Evolutionary conservation across 139 green algal genomes (phyloP), one percentile per base, ranked within the genome.

Genomic region (Bryopsis sp.): DNA sequence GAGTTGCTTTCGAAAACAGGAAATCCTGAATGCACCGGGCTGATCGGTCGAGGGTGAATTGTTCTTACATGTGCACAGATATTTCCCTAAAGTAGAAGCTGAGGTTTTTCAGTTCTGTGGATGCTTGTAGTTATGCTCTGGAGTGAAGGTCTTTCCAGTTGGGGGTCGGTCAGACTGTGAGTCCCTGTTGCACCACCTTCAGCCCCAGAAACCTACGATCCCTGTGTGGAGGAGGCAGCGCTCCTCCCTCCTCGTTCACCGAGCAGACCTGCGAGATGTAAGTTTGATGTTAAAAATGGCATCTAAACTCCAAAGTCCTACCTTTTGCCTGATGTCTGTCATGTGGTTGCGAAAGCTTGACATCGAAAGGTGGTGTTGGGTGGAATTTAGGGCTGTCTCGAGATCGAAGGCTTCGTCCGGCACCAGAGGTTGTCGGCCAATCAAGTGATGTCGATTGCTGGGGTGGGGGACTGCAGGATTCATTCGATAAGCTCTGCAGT

Each of bases 391-490:
- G 80, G 78, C 31, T 76, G 69, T 37, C 71, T 90, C 35, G 29
- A 67, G 2, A 48, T 89, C 36, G 86, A 79, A 8, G 86, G 82
- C 6, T 94, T 86, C 70, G 77, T 96, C 8, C 77, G 90, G 0
- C 48, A 64, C 22, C 72, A 69, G 6, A 86, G 78, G 0, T 74
- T 96, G 31, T 87, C 79, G 19, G 88, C 80, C 1, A 88, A 88
- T 46, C 87, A 94, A 71, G 39, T 86, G 2, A 46, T 97, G 2
- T 82, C 89, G 48, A 75, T 97, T 3, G 81, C 84, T 1, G 83
- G 81, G 4, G 80, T 78, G 1, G 90, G 90, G 0, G 88, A 97
- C 70, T 95, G 89, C 71, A 74, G 82, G 57, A 84, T 96, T 24
- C 38, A 76, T 2, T 39, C 57, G 1, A 90, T 95, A 24, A 73